Percentiles rank a stretch among this genome's conserved stretches.
Conservation (phyloP, 257 asterid genomes). For the Phtheirospermum japonicum region DNA sequence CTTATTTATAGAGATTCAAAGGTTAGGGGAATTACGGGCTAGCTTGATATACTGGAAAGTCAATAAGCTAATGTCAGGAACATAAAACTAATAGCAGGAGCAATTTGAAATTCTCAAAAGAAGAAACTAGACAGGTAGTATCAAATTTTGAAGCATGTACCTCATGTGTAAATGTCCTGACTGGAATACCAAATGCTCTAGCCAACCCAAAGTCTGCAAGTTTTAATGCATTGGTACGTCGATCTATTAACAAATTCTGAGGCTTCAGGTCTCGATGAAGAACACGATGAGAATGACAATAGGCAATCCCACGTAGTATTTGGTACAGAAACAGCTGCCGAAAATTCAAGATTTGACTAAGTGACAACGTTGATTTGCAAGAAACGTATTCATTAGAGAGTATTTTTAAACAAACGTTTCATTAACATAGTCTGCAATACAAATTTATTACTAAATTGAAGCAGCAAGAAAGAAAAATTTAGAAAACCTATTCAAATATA, state of each 20-base stretch:
- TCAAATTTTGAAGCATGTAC: constrained; percentile 33
- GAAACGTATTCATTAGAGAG: background rate
- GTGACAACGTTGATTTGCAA: constrained; percentile 26
- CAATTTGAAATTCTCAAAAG: constrained; percentile 2
- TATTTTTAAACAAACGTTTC: background rate
- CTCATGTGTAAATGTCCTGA: constrained; percentile 94
- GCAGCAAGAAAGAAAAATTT: background rate
- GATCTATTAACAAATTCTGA: constrained; percentile 89
- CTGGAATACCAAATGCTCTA: constrained; percentile 95
- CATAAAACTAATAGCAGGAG: constrained; percentile 1
- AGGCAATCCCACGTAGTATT: constrained; percentile 87
- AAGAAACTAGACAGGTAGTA: constrained; percentile 10
- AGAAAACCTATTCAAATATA: no score
- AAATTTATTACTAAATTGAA: background rate
- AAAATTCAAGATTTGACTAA: constrained; percentile 21
- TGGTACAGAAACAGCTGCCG: constrained; percentile 77
- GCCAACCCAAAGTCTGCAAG: constrained; percentile 99
- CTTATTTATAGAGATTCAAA: background rate
- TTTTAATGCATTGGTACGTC: constrained; percentile 80
- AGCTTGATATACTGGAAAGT: no score
- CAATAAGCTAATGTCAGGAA: background rate
- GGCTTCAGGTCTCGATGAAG: constrained; percentile 97
- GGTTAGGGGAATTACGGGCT: background rate
- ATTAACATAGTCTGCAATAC: background rate
- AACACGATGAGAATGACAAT: constrained; percentile 92